Conservation (phyloP, 1,139 yeast genomes). For the Pichia sp. region DNA sequence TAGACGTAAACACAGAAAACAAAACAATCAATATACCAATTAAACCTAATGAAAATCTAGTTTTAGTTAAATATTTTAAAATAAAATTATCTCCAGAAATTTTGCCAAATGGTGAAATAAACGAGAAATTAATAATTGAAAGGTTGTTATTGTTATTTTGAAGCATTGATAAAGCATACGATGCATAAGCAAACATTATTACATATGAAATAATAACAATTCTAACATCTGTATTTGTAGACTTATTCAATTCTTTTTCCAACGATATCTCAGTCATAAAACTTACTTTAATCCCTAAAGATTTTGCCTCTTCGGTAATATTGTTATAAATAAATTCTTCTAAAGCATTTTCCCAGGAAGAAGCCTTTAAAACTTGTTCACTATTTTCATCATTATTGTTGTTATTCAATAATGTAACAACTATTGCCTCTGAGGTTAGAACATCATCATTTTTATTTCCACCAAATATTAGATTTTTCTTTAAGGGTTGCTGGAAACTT, state of each 20-base stretch:
- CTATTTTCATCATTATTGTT: constrained; percentile 40
- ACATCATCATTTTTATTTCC: constrained; percentile 42
- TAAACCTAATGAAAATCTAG: constrained; percentile 72
- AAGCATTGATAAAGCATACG: constrained; percentile 49
- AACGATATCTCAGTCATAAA: constrained; percentile 80
- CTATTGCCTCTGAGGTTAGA: constrained; percentile 60
- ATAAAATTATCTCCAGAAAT: constrained; percentile 17
- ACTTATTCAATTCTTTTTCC: constrained; percentile 74
- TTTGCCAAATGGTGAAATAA: constrained; percentile 12
- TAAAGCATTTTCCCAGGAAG: constrained; percentile 59
- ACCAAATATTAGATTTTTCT: constrained; percentile 65
- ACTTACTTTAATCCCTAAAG: constrained; percentile 52
- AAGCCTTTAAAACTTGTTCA: constrained; percentile 39
- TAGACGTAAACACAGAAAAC: constrained; percentile 71
- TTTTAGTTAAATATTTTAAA: constrained; percentile 39
- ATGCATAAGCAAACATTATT: constrained; percentile 86
- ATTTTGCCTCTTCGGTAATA: constrained; percentile 37
- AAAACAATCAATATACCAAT: constrained; percentile 77
- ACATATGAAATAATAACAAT: constrained; percentile 71
- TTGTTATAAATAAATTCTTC: constrained; percentile 46
- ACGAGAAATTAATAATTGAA: constrained; percentile 8
- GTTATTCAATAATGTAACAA: constrained; percentile 63
- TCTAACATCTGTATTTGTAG: constrained; percentile 71
- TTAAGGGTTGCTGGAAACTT: constrained; percentile 82
- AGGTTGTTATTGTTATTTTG: not conserved